These are phyloP conservation scores for Camellia japonica DNA, from an alignment of 148 eudicot species.

Conservation along the genomic window DNA sequence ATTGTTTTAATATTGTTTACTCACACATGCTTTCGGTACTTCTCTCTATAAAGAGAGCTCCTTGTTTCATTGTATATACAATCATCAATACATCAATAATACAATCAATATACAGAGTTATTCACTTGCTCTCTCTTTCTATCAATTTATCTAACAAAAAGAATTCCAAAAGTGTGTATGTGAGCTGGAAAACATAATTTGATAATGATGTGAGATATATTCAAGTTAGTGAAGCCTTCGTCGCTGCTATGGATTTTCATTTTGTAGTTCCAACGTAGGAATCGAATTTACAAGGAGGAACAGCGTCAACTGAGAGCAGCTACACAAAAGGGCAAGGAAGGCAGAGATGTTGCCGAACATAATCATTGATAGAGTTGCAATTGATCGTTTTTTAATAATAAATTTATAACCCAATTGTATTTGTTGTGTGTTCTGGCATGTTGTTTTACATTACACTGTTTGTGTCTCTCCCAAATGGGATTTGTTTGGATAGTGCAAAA, in stretches of 20 bases:
- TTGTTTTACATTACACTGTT: not conserved
- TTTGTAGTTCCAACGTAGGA: constrained; percentile 79
- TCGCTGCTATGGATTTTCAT: not conserved
- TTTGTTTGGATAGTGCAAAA: not conserved
- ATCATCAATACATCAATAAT: no score
- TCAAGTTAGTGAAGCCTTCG: not conserved
- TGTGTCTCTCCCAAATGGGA: not conserved
- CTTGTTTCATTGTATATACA: no score
- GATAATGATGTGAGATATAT: not conserved
- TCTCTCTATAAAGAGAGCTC: no score
- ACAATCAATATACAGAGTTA: no score
- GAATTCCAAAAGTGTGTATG: not conserved
- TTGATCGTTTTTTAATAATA: not conserved
- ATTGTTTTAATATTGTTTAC: no score
- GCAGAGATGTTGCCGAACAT: constrained; percentile 32
- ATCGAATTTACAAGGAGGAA: constrained; percentile 90
- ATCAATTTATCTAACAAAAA: no score
- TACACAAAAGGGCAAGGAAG: constrained; percentile 65
- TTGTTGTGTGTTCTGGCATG: not conserved
- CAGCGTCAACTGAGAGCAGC: constrained; percentile 92
- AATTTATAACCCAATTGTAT: not conserved
- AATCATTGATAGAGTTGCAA: constrained; percentile 13
- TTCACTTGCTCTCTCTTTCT: no score
- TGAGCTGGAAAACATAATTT: not conserved
- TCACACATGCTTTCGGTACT: no score